Conservation (phyloP, 164 flowering plant species). For the Liquidambar formosana region DNA sequence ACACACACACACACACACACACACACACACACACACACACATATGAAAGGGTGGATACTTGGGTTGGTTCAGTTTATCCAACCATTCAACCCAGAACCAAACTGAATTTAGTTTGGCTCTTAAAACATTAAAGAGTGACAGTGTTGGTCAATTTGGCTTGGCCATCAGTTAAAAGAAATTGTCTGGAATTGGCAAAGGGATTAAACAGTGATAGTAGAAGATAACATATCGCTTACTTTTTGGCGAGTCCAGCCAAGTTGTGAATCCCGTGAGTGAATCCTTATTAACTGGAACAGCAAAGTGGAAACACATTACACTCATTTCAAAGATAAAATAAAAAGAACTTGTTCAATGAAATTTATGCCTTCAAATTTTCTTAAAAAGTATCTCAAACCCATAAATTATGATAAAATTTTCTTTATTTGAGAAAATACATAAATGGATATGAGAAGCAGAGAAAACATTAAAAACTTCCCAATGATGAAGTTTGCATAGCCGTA, state of each 20-base stretch:
- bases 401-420: too few relatives aligned
- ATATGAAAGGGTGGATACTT: too few relatives aligned
- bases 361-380: neutral
- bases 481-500: too few relatives aligned
- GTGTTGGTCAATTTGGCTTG: neutral
- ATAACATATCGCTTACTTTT: constrained; percentile 43
- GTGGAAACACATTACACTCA: neutral
- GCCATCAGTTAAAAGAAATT: neutral
- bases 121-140: neutral
- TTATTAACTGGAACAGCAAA: constrained; percentile 46
- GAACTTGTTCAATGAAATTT: neutral
- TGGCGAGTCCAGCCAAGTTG: constrained; percentile 81
- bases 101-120: too few relatives aligned
- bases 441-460: too few relatives aligned
- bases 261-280: constrained; percentile 61
- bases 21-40: too few relatives aligned
- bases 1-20: too few relatives aligned
- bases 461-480: too few relatives aligned
- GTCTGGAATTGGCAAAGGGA: neutral
- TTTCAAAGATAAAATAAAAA: neutral
- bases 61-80: too few relatives aligned
- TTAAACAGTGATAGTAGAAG: neutral
- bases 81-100: too few relatives aligned
- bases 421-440: too few relatives aligned
- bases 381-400: constrained; percentile 2